phyloP scores from a whole-genome alignment of 768 basidiomycete species.

The Clathrus columnatus region DNA sequence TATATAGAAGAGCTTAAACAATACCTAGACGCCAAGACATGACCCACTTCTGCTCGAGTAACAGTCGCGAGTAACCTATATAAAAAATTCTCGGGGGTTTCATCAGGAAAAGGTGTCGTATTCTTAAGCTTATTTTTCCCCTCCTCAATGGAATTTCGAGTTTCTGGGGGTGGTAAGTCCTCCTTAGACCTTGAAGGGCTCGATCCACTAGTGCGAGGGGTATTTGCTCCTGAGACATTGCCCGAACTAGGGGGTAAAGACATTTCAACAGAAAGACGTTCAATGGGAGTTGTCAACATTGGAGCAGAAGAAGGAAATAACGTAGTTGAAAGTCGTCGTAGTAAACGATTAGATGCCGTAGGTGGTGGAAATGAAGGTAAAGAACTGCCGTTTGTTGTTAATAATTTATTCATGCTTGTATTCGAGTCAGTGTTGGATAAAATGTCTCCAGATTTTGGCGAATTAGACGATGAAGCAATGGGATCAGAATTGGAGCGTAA shows the following conservation, averaged over 20 bases:
- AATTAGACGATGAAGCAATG: not conserved
- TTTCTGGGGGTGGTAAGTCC: not conserved
- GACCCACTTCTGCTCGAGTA: constrained; percentile 70
- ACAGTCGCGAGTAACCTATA: constrained; percentile 53
- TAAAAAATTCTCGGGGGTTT: constrained; percentile 66
- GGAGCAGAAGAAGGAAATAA: constrained; percentile 1
- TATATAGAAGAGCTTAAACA: constrained; percentile 9
- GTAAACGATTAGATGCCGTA: constrained; percentile 1
- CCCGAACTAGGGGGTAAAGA: not conserved
- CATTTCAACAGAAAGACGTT: not conserved
- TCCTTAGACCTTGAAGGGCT: constrained; percentile 1
- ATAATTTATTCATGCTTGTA: constrained; percentile 1
- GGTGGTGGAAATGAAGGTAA: constrained; percentile 1
- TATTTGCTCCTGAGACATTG: not conserved
- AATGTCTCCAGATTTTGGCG: not conserved
- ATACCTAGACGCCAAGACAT: constrained; percentile 75
- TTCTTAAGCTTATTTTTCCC: constrained; percentile 18
- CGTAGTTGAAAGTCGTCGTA: constrained; percentile 6
- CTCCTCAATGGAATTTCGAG: not conserved
- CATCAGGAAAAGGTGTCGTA: constrained; percentile 45
- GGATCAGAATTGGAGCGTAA: constrained; percentile 2
- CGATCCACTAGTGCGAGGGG: constrained; percentile 3
- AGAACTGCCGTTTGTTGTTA: not conserved
- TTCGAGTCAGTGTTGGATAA: not conserved
- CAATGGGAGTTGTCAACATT: not conserved